Percentiles rank a stretch among this genome's conserved stretches.
These are phyloP conservation scores for Herpotrichia juniperi DNA, from an alignment of 2,329 filamentous ascomycete genomes.

Conservation along the genomic window DNA sequence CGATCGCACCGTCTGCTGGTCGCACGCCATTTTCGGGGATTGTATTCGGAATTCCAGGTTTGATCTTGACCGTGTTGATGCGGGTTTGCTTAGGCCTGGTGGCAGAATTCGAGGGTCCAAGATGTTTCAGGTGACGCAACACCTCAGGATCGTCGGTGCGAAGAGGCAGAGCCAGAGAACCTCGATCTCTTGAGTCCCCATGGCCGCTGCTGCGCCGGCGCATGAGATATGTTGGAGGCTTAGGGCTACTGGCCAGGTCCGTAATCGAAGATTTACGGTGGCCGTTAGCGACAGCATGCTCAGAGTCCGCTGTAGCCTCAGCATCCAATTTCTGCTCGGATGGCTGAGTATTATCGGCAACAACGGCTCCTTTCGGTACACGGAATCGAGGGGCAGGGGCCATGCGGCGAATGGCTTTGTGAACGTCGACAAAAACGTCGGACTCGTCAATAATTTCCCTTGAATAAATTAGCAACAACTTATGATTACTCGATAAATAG, in stretches of 20 bases:
- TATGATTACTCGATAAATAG: background rate
- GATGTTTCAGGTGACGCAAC: constrained; percentile 65
- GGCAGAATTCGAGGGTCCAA: constrained; percentile 69
- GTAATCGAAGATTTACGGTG: constrained; percentile 37
- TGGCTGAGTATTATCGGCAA: constrained; percentile 48
- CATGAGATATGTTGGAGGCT: constrained; percentile 51
- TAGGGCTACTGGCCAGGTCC: constrained; percentile 35
- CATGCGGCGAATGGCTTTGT: constrained; percentile 93
- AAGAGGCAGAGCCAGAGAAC: constrained; percentile 53
- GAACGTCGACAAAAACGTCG: constrained; percentile 96
- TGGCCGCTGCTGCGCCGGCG: constrained; percentile 53
- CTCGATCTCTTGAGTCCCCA: constrained; percentile 24
- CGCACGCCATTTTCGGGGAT: constrained; percentile 48
- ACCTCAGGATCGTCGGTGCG: constrained; percentile 61
- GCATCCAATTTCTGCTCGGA: constrained; percentile 30
- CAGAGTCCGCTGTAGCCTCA: constrained; percentile 10
- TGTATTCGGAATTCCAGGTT: constrained; percentile 57
- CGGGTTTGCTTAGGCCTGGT: constrained; percentile 65
- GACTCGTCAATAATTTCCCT: constrained; percentile 99
- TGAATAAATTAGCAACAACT: constrained; percentile 15
- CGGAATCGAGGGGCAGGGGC: constrained; percentile 81
- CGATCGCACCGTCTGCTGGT: constrained; percentile 23
- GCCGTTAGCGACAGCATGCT: background rate
- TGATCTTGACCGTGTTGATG: constrained; percentile 69
- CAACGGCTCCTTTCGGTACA: constrained; percentile 62